A percentile compares a stretch with the other conserved stretches of the same genome.
Conservation (phyloP, 306 rosid genomes). For the Malus asiatica region DNA sequence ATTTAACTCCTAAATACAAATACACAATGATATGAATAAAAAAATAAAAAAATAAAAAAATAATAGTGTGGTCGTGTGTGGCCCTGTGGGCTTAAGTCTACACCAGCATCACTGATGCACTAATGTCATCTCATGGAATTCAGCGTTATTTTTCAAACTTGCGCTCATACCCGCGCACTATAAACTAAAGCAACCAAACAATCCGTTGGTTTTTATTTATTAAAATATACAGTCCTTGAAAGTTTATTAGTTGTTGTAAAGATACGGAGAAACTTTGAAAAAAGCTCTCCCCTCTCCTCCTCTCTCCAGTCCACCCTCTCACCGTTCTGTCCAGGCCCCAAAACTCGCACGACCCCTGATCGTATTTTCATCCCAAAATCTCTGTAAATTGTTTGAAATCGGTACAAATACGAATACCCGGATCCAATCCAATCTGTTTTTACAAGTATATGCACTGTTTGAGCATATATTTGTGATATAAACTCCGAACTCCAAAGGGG, state of each 20-base stretch:
- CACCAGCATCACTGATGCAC: slow-evolving; percentile 29
- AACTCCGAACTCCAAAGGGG: slow-evolving; percentile 22
- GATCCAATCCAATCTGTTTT: slow-evolving; percentile 11
- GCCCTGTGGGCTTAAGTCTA: slow-evolving; percentile 29
- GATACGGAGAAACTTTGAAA: slow-evolving; percentile 1
- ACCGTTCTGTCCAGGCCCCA: neutral
- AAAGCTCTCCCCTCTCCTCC: neutral
- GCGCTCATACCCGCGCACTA: slow-evolving; percentile 91
- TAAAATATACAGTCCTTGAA: neutral
- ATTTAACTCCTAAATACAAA: neutral
- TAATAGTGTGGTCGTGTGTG: slow-evolving; percentile 13
- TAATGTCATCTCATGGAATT: slow-evolving; percentile 54
- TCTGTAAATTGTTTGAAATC: neutral
- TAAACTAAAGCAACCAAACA: slow-evolving; percentile 15
- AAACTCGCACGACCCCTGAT: neutral
- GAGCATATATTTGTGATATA: neutral
- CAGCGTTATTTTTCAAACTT: slow-evolving; percentile 86
- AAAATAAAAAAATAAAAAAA: neutral
- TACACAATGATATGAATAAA: neutral
- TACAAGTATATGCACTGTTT: neutral
- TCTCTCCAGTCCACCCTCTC: neutral
- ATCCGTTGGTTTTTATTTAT: slow-evolving; percentile 26
- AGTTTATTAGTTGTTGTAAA: neutral
- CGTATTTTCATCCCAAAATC: neutral
- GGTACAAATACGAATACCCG: slow-evolving; percentile 12